phyloP scores from a whole-genome alignment of 208 protist genomes.

The Acanthamoeba lenticulata region DNA sequence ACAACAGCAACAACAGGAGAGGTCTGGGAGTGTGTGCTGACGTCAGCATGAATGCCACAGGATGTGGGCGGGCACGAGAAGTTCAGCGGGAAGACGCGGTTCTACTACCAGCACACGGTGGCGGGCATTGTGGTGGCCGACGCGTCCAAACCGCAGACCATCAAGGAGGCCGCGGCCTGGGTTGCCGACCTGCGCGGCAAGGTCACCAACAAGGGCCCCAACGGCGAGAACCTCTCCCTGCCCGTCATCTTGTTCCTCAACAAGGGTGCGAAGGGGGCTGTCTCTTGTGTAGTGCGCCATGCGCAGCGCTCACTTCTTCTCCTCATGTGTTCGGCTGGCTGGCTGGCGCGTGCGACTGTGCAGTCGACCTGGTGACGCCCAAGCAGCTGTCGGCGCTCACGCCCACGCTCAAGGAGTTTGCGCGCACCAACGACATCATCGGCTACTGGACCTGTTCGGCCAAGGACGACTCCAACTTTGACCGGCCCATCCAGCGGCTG shows the following conservation, averaged over 20 bases:
- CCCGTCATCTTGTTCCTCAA: not conserved
- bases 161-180: slow-evolving; percentile 10
- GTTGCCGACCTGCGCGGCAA: not conserved
- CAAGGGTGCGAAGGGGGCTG: not conserved
- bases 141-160: slow-evolving; percentile 1
- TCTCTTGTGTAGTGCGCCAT: not conserved
- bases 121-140: slow-evolving; percentile 29
- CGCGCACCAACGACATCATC: not conserved
- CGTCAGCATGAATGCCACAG: not conserved
- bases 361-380: slow-evolving; percentile 11
- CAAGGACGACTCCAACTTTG: slow-evolving; percentile 10
- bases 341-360: not conserved
- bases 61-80: slow-evolving; percentile 23
- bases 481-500: not conserved
- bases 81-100: slow-evolving; percentile 44
- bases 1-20: too few species aligned
- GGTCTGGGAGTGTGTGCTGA: not conserved
- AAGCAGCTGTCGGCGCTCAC: slow-evolving; percentile 45
- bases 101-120: slow-evolving; percentile 30
- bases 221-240: not conserved
- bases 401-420: slow-evolving; percentile 25
- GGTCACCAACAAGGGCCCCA: slow-evolving; percentile 3
- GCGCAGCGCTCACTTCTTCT: not conserved
- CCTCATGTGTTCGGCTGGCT: not conserved
- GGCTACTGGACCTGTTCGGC: slow-evolving; percentile 41